These are phyloP conservation scores for Tuber aestivum DNA, from an alignment of 495 filamentous ascomycete species.

Conservation along the genomic window DNA sequence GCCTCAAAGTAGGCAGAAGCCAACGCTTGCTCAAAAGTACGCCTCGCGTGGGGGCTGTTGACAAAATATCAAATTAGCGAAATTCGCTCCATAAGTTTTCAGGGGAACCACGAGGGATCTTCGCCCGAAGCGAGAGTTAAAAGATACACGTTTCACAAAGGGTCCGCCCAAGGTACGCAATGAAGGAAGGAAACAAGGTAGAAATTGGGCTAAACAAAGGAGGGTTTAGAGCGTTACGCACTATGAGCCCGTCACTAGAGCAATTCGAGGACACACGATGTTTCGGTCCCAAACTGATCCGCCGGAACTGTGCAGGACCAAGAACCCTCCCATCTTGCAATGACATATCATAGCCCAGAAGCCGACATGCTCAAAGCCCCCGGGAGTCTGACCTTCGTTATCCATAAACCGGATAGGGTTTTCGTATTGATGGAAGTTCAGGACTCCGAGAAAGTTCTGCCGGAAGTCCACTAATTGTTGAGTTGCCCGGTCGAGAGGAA, in stretches of 20 bases:
- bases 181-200: neutral
- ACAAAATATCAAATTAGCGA: constrained; percentile 13
- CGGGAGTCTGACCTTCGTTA: neutral
- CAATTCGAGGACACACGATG: constrained; percentile 24
- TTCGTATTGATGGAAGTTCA: constrained; percentile 28
- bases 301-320: constrained; percentile 20
- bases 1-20: constrained; percentile 17
- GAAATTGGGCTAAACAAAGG: constrained; percentile 2
- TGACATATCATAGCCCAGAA: constrained; percentile 36
- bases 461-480: constrained; percentile 9
- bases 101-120: neutral
- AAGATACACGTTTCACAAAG: neutral
- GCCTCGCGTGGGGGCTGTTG: constrained; percentile 26
- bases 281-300: constrained; percentile 24
- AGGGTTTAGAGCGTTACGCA: constrained; percentile 3
- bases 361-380: neutral
- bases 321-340: constrained; percentile 18
- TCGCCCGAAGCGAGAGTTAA: neutral
- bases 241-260: constrained; percentile 22
- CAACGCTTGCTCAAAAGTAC: constrained; percentile 28
- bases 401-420: neutral
- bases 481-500: neutral
- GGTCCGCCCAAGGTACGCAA: too few species aligned
- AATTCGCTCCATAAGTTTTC: constrained; percentile 1
- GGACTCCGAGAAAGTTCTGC: constrained; percentile 24